Evolutionary conservation across 2,329 filamentous ascomycete genomes (phyloP).

Genomic region (Chaetoscypha palmicola): DNA sequence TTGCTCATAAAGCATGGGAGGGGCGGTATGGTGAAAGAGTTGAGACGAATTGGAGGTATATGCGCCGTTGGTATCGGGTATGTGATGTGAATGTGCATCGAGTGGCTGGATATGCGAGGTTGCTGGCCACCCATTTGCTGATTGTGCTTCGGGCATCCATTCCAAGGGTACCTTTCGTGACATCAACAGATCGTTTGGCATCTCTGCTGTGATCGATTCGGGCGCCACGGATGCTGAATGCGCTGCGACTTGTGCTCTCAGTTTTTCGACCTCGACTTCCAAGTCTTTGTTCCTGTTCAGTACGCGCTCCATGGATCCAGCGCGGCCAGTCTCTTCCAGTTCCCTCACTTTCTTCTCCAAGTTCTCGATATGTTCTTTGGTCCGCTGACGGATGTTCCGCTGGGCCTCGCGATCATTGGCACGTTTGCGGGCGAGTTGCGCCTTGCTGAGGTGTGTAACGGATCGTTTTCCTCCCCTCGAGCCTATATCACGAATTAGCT

Average conservation of each 20-base stretch:
- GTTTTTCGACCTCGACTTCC: conserved; percentile 25
- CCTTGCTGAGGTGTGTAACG: conserved; percentile 79
- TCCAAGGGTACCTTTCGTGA: conserved; percentile 20
- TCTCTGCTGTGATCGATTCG: conserved; percentile 15
- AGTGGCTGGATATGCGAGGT: conserved; percentile 9
- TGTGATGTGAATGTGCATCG: conserved; percentile 8
- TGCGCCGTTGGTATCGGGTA: conserved; percentile 9
- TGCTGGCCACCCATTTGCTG: conserved; percentile 9
- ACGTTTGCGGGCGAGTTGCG: conserved; percentile 81
- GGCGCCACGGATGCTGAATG: conserved; percentile 8
- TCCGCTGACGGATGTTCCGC: conserved; percentile 77
- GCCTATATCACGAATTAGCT: conserved; percentile 15
- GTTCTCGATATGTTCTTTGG: conserved; percentile 67
- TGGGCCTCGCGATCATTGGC: conserved; percentile 90
- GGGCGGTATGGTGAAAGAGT: conserved; percentile 9
- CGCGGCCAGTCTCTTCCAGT: conserved; percentile 21
- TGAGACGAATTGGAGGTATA: conserved; percentile 12
- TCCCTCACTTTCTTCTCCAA: conserved; percentile 29
- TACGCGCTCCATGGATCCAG: conserved; percentile 40
- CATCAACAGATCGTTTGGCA: conserved; percentile 21
- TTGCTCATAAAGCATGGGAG: not conserved
- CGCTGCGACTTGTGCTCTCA: conserved; percentile 22
- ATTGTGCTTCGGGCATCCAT: conserved; percentile 18
- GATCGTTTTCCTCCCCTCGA: conserved; percentile 54
- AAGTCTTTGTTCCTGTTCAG: conserved; percentile 27